phyloP scores from a whole-genome alignment of 1,139 yeast genomes.

The Scheffersomyces illinoinensis region DNA sequence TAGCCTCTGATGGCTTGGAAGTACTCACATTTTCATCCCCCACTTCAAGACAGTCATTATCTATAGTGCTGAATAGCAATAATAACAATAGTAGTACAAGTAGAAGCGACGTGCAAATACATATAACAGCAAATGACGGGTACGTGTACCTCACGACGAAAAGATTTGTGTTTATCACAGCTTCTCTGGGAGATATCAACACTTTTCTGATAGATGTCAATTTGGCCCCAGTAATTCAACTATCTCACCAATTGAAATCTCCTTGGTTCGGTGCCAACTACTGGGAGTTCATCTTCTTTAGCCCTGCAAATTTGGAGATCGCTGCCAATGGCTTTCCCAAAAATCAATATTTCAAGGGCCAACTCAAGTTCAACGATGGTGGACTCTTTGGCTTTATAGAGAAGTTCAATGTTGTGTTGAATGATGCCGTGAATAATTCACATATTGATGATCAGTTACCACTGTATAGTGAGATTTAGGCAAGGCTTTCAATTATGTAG shows the following conservation, averaged over 20 bases:
- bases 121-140: constrained; percentile 34
- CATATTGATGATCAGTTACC: constrained; percentile 51
- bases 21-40: constrained; percentile 15
- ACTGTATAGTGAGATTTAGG: constrained; percentile 21
- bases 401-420: constrained; percentile 25
- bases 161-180: constrained; percentile 38
- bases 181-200: constrained; percentile 38
- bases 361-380: constrained; percentile 46
- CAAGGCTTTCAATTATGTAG: not conserved
- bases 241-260: constrained; percentile 41
- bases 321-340: constrained; percentile 49
- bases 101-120: constrained; percentile 13
- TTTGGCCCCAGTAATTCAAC: constrained; percentile 16
- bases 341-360: constrained; percentile 38
- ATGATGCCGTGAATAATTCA: constrained; percentile 16
- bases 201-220: constrained; percentile 35
- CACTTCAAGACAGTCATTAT: constrained; percentile 21
- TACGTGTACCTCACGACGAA: constrained; percentile 37
- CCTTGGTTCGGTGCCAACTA: constrained; percentile 61
- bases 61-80: constrained; percentile 12
- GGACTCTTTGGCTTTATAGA: constrained; percentile 41
- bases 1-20: constrained; percentile 12
- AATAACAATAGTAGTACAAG: constrained; percentile 11
- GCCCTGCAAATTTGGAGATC: constrained; percentile 24
- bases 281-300: constrained; percentile 45